Conservation (phyloP, 2,329 filamentous ascomycete genomes). For the Cercospora sp. region DNA sequence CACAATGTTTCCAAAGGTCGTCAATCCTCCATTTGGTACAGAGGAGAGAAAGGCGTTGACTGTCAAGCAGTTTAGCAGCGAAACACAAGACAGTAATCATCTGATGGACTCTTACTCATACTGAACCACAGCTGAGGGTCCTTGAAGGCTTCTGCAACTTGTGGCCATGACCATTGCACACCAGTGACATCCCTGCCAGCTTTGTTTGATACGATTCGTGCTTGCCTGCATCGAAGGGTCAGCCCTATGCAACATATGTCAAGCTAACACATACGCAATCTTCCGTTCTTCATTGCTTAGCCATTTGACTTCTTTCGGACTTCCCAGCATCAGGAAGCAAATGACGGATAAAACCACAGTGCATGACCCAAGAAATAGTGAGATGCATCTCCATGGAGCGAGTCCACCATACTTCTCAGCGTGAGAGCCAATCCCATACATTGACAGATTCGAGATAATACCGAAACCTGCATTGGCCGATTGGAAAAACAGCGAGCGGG, state of each 20-base stretch:
- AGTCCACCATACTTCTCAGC: conserved; percentile 29
- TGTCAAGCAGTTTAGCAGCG: background rate
- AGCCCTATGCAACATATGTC: too few relatives aligned
- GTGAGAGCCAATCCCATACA: conserved; percentile 34
- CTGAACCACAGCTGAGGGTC: conserved; percentile 35
- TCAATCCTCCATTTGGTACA: conserved; percentile 34
- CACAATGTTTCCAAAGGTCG: conserved; percentile 33
- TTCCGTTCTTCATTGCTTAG: conserved; percentile 31
- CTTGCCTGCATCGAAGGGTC: conserved; percentile 22
- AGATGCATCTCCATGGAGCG: conserved; percentile 35
- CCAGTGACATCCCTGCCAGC: conserved; percentile 36
- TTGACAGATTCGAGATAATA: conserved; percentile 31
- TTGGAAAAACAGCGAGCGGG: conserved; percentile 41
- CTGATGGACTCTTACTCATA: conserved; percentile 14
- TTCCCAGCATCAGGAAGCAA: conserved; percentile 34
- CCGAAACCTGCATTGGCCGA: conserved; percentile 41
- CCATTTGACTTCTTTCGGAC: conserved; percentile 35
- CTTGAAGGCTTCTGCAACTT: conserved; percentile 32
- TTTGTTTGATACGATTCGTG: conserved; percentile 35
- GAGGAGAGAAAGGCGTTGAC: conserved; percentile 34
- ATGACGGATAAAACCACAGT: conserved; percentile 32
- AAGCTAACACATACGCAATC: conserved; percentile 27
- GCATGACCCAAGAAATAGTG: conserved; percentile 32
- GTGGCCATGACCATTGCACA: conserved; percentile 34
- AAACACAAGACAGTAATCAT: background rate